Evolutionary conservation across 1,139 yeast species (phyloP), one percentile per base, ranked within the genome.

Genomic region (Debaryomyces coudertii): DNA sequence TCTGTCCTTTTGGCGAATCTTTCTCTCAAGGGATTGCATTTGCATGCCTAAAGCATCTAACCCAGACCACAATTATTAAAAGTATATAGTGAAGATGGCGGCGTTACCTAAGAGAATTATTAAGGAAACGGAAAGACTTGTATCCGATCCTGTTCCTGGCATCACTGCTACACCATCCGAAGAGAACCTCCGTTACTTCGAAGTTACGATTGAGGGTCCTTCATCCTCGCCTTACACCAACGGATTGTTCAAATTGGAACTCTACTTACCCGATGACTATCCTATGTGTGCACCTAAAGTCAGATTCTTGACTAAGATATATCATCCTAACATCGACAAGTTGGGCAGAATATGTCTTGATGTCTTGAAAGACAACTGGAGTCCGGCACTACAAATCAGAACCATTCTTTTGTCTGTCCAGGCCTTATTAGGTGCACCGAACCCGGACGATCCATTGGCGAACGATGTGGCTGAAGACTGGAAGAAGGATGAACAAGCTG

Each of bases 371-470:
- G 88, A 83, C 67, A 77, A 71, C 68, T 93, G 99, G 99, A 87
- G 96, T n/a, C 99, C 99, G 7, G 99, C 99, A 0, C 76, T 92
- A 51, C 98, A 93, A 65, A 93, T 93, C 54, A 79, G 98, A 64
- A 95, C 99, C n/a, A 87, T 93, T 34, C 73, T 93, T 54, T 75
- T 95, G 49, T 88, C 96, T 14, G 87, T 93, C 51, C 99, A 95
- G 67, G 98, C 99, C 0, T 73, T 93, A 47, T 73, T 93, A 46
- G 96, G 96, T 1, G 92, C 97, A 3, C 99, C 99, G 7, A 95
- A 93, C 60, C 99, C 99, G 2, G 97, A 93, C 64, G 99, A 93
- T 68, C 99, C 99, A 1, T 77, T 95, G 53, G 98, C 98, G 27
- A 93, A 93, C 61, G 99, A 93, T 57, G 99, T 93, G 36, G 99